A percentile compares a stretch with the other conserved stretches of the same genome.
Evolutionary conservation across 441 rosid genomes (phyloP).

Genomic region (Macaranga tanarius): DNA sequence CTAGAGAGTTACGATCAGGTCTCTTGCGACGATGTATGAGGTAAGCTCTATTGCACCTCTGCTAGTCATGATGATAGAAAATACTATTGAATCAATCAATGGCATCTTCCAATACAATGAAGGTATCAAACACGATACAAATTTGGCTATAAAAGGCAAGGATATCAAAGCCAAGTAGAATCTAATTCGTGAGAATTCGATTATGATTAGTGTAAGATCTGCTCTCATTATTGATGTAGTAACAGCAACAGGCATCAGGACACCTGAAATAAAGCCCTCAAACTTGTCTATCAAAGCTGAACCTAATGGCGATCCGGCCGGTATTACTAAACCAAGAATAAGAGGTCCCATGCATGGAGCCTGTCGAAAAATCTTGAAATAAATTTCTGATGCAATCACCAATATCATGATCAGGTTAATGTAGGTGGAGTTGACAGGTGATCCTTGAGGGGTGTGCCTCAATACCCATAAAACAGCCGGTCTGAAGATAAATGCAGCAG

Average conservation of each 20-base stretch:
- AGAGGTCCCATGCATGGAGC: slow-evolving; percentile 29
- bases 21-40: slow-evolving; percentile 16
- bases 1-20: slow-evolving; percentile 20
- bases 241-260: not conserved
- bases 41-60: not conserved
- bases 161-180: not conserved
- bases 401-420: slow-evolving; percentile 24
- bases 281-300: not conserved
- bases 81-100: not conserved
- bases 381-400: slow-evolving; percentile 14
- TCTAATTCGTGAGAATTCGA: no score
- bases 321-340: slow-evolving; percentile 4
- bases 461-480: slow-evolving; percentile 44
- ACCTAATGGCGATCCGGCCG: not conserved
- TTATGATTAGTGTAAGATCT: not conserved
- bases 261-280: not conserved
- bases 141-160: not conserved
- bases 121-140: not conserved
- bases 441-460: slow-evolving; percentile 44
- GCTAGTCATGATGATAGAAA: not conserved
- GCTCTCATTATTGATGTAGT: slow-evolving; percentile 8
- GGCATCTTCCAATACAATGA: not conserved
- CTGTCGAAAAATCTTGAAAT: not conserved
- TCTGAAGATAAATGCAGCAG: slow-evolving; percentile 18
- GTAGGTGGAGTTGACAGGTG: no score